Base-by-base conservation (phyloP, 192 early-diverging fungal species). In the Coemansia sp. region DNA sequence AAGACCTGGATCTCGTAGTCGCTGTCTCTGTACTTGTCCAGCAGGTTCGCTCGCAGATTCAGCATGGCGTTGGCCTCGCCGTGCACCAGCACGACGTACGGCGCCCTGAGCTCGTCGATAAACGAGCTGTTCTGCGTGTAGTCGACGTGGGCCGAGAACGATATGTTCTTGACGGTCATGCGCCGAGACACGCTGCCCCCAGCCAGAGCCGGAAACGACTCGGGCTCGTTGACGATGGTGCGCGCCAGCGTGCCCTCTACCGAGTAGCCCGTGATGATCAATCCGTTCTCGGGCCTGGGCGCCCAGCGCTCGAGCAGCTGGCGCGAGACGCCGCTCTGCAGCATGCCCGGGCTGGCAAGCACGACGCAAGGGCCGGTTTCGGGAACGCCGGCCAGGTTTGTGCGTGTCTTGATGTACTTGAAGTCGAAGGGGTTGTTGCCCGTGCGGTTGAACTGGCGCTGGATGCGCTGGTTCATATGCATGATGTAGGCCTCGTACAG, bases 91-190 rank as follows among this genome's bases (percentile, higher is more conserved):
- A 94, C 88, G 48, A 99, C 82, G 69, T 97, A 88, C 32, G 93
- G 89, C 8, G 93, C 88, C 25, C 91, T 89, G 49, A 98, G 90
- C 55, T 95, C 94, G 63, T 98, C 90, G 67, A 99, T 98, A 70
- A 99, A 99, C 67, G 90, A 83, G 52, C 90, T 89, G 78, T 99
- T 99, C 75, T 99, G 94, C 8, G 89, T 85, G 66, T 89, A 97
- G 72, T 99, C 97, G 16, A 99, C 97, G 62, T 99, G 95, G 1
- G 97, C 97, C 10, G 93, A 94, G 72, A 99, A 99, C 4, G 95
- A 96, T 13, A 99, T 91, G 75, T 94, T 97, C 53, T 94, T 88
- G 54, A 99, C 90, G 0, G 89, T 83, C 75, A 95, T 82, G n/a
- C 88, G 82, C 10, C 91, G 76, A 47, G 93, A 88, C 13, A 98